Conservation (phyloP, 805 yeast genomes). For the Ogataea allantospora region DNA sequence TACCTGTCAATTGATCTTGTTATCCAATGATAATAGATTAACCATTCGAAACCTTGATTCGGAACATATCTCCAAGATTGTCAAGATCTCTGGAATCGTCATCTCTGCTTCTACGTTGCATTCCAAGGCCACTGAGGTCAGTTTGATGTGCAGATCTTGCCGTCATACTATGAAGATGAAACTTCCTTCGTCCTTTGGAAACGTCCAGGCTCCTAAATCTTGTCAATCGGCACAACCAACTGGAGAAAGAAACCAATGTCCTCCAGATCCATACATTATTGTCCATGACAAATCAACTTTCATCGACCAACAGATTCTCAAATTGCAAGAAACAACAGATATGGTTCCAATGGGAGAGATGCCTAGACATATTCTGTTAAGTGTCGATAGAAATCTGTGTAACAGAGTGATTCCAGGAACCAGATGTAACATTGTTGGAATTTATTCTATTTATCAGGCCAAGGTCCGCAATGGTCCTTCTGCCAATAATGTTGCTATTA, state of each 20-base stretch:
- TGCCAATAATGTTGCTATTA: constrained; percentile 72
- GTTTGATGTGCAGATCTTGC: constrained; percentile 84
- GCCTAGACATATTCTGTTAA: constrained; percentile 89
- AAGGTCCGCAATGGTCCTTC: constrained; percentile 50
- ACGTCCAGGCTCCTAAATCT: constrained; percentile 60
- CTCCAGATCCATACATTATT: constrained; percentile 87
- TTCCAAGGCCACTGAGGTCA: constrained; percentile 82
- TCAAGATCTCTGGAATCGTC: constrained; percentile 88
- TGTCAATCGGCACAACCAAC: constrained; percentile 60
- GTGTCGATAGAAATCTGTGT: constrained; percentile 86
- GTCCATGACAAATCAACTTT: constrained; percentile 93
- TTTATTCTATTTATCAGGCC: constrained; percentile 86
- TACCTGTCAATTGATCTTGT: constrained; percentile 75
- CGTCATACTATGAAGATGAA: constrained; percentile 70
- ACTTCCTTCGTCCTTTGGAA: constrained; percentile 68
- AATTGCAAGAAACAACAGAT: constrained; percentile 96
- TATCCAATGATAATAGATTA: constrained; percentile 67
- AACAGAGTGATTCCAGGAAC: constrained; percentile 94
- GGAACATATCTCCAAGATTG: constrained; percentile 83
- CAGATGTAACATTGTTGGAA: constrained; percentile 86
- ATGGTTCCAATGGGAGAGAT: constrained; percentile 98
- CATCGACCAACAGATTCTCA: constrained; percentile 91
- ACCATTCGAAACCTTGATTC: constrained; percentile 83
- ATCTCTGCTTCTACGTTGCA: constrained; percentile 86
- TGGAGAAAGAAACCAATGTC: constrained; percentile 63